Conservation (phyloP, 805 yeast genomes). For the Wickerhamomyces pijperi region DNA sequence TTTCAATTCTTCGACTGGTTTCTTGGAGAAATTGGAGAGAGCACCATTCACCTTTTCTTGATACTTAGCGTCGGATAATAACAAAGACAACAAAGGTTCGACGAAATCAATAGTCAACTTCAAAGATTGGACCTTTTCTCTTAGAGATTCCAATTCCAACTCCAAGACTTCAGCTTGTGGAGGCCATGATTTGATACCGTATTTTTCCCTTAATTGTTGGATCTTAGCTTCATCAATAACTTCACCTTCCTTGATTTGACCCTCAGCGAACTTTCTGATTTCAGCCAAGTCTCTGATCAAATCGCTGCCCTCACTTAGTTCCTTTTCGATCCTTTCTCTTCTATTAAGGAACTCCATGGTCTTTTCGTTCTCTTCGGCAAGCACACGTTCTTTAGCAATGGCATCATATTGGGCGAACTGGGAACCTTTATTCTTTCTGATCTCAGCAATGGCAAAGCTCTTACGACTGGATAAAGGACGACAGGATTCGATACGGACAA, state of each 20-base stretch:
- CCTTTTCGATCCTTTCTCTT: slow-evolving; percentile 25
- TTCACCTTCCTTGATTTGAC: slow-evolving; percentile 18
- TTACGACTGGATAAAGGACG: slow-evolving; percentile 78
- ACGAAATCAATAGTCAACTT: slow-evolving; percentile 23
- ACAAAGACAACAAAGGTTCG: slow-evolving; percentile 23
- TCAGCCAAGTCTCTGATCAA: slow-evolving; percentile 22
- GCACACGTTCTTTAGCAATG: slow-evolving; percentile 59
- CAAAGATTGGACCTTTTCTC: slow-evolving; percentile 17
- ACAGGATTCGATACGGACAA: slow-evolving; percentile 84
- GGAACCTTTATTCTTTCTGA: slow-evolving; percentile 81
- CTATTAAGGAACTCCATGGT: slow-evolving; percentile 42
- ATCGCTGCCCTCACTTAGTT: slow-evolving; percentile 16
- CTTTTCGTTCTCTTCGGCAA: slow-evolving; percentile 51
- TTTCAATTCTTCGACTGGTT: slow-evolving; percentile 30
- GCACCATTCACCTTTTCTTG: slow-evolving; percentile 26
- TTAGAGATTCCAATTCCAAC: slow-evolving; percentile 25
- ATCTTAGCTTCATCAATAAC: slow-evolving; percentile 24
- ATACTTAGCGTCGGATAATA: slow-evolving; percentile 24
- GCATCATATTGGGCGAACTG: slow-evolving; percentile 74
- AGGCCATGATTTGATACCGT: slow-evolving; percentile 36
- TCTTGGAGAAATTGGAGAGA: slow-evolving; percentile 23
- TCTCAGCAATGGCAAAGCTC: slow-evolving; percentile 85
- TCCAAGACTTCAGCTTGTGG: slow-evolving; percentile 29
- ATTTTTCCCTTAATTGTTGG: slow-evolving; percentile 29
- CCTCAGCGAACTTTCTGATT: slow-evolving; percentile 14